Evolutionary conservation across 2,329 filamentous ascomycete genomes (phyloP).

Genomic region (Cytospora piceae): DNA sequence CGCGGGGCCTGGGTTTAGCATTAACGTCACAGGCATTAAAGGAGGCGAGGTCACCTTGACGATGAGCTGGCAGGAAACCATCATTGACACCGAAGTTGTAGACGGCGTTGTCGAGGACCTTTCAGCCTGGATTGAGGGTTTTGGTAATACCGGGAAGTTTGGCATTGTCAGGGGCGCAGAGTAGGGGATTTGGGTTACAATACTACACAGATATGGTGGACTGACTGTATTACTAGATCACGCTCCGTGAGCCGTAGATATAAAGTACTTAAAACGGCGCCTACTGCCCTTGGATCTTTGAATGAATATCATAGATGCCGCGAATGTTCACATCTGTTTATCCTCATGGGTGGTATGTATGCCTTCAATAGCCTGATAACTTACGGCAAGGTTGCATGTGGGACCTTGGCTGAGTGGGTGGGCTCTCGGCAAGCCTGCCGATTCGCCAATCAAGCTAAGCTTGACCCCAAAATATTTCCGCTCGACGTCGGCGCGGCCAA

Average conservation of each 20-base stretch:
- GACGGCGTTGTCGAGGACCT: conserved; percentile 46
- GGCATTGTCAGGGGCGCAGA: conserved; percentile 24
- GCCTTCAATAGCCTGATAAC: no score
- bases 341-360: no score
- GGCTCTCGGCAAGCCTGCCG: conserved; percentile 14
- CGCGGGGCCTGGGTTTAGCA: conserved; percentile 46
- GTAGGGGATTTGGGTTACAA: background rate
- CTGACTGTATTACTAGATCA: background rate
- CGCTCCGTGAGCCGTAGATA: background rate
- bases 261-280: background rate
- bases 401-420: background rate
- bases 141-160: conserved; percentile 36
- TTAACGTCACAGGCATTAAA: conserved; percentile 53
- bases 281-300: background rate
- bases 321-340: no score
- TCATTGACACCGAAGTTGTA: conserved; percentile 45
- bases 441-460: conserved; percentile 20
- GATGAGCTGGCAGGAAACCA: conserved; percentile 53
- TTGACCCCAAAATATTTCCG: conserved; percentile 25
- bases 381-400: no score
- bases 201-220: background rate
- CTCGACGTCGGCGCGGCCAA: conserved; percentile 11
- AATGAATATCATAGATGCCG: no score
- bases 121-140: conserved; percentile 34
- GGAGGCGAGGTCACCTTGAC: conserved; percentile 47